phyloP scores from a whole-genome alignment of 106 monocot genomes.

The Acorus gramineus region DNA sequence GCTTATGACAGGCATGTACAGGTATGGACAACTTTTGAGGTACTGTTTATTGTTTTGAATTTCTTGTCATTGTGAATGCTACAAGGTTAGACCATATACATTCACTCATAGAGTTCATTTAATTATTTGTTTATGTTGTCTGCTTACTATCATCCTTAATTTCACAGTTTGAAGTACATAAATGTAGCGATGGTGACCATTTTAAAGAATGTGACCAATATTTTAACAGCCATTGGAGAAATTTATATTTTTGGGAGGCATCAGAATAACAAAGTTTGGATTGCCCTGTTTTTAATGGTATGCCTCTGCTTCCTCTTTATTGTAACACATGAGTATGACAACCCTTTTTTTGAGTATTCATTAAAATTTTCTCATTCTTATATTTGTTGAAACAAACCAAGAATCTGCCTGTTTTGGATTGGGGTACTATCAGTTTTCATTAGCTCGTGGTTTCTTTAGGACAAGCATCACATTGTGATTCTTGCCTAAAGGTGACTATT shows the following conservation, averaged over 20 bases:
- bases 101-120: too few species aligned
- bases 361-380: too few species aligned
- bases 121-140: not conserved
- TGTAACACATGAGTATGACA: too few species aligned
- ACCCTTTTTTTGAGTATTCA: too few species aligned
- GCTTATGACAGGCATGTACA: slow-evolving; percentile 65
- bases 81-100: too few species aligned
- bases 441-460: too few species aligned
- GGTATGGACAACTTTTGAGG: slow-evolving; percentile 16
- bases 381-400: too few species aligned
- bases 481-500: too few species aligned
- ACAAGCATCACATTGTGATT: too few species aligned
- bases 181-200: slow-evolving; percentile 81
- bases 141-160: not conserved
- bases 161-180: slow-evolving; percentile 68
- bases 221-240: slow-evolving; percentile 64
- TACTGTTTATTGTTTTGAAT: not conserved
- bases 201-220: slow-evolving; percentile 65
- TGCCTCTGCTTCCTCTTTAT: not conserved
- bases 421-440: too few species aligned
- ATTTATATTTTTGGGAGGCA: slow-evolving; percentile 48
- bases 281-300: slow-evolving; percentile 63
- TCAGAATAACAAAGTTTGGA: slow-evolving; percentile 55
- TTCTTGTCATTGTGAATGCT: not conserved
- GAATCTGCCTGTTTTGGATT: too few species aligned